Base-by-base conservation (phyloP, 192 early-diverging fungal genomes). In the Backusella morwellensis region DNA sequence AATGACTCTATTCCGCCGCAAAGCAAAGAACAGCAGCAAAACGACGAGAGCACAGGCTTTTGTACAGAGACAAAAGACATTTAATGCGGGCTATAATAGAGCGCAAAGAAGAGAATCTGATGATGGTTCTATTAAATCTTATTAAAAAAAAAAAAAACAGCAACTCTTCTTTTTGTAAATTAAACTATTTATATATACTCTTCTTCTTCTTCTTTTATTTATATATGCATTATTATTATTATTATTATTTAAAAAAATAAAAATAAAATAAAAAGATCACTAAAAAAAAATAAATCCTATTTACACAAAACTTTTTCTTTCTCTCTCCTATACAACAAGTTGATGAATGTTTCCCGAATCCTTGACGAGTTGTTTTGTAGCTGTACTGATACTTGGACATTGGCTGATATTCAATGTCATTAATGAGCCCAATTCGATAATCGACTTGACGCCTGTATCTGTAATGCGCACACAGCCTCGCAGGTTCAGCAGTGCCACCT, bases 401-500 rank as follows among this genome's bases (percentile, higher is more conserved):
- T 75, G 74, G 34, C 63, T 75, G 23, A 75, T 68, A 67, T 75
- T 75, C 19, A 75, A 42, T 1, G 35, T 34, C 9, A 29, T 17
- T 8, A 75, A 50, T 14, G 19, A 15, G 1, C 21, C 29, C 4
- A 17, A n/a, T 34, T 68, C 66, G 19, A 68, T 6, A 44, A 67
- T 67, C 0, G 41, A 32, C 29, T 68, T 42, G 4, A 88, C 80
- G 17, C 83, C 82, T 1, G 34, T 47, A 47, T 84, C 85, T 2
- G 87, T 88, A 14, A 88, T 78, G 1, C 86, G 78, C 3, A 88
- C 82, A 76, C 84, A 89, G 12, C 86, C 86, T 14, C 86, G 85
- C 4, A 94, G 75, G 75, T 86, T 87, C 8, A 94, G 71, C 29
- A 85, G 76, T 66, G 86, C 73, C n/a, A 92, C 41, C 12, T 68